phyloP scores from a whole-genome alignment of 495 filamentous ascomycete genomes.

The Terfezia claveryi region DNA sequence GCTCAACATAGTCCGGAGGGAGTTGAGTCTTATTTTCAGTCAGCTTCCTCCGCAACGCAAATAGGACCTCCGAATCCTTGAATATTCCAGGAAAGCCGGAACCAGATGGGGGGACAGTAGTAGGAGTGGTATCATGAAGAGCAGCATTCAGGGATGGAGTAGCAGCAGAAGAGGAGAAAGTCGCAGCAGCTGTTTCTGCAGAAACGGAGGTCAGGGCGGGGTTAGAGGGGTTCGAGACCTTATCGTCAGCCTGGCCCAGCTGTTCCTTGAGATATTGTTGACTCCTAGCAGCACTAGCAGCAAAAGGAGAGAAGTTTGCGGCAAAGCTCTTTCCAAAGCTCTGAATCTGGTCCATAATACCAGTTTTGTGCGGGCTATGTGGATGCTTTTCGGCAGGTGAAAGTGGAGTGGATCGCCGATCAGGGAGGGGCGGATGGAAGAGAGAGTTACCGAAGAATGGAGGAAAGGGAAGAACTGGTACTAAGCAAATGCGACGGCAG shows the following conservation, averaged over 20 bases:
- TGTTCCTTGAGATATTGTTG: slow-evolving; percentile 96
- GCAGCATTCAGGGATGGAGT: slow-evolving; percentile 4
- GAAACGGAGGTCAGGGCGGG: slow-evolving; percentile 1
- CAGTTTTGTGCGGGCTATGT: not conserved
- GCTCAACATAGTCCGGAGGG: slow-evolving; percentile 89
- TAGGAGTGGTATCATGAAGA: slow-evolving; percentile 6
- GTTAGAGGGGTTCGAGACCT: slow-evolving; percentile 29
- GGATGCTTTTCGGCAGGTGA: no score
- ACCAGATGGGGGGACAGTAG: slow-evolving; percentile 2
- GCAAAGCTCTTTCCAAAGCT: slow-evolving; percentile 48
- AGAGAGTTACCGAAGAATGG: no score
- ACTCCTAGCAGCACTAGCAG: slow-evolving; percentile 71
- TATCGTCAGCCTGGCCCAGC: slow-evolving; percentile 83
- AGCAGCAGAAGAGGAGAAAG: not conserved
- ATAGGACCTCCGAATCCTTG: slow-evolving; percentile 9
- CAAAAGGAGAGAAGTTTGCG: slow-evolving; percentile 67
- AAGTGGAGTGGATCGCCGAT: no score
- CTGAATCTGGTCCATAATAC: slow-evolving; percentile 17
- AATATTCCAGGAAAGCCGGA: slow-evolving; percentile 5
- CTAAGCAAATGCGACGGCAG: no score
- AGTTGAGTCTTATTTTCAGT: slow-evolving; percentile 53
- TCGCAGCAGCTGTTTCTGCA: not conserved
- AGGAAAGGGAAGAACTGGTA: no score
- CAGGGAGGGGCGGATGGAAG: no score
- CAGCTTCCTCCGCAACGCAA: slow-evolving; percentile 15